Evolutionary conservation across 2,329 filamentous ascomycete species (phyloP).

Genomic region (Beauveria medogensis): DNA sequence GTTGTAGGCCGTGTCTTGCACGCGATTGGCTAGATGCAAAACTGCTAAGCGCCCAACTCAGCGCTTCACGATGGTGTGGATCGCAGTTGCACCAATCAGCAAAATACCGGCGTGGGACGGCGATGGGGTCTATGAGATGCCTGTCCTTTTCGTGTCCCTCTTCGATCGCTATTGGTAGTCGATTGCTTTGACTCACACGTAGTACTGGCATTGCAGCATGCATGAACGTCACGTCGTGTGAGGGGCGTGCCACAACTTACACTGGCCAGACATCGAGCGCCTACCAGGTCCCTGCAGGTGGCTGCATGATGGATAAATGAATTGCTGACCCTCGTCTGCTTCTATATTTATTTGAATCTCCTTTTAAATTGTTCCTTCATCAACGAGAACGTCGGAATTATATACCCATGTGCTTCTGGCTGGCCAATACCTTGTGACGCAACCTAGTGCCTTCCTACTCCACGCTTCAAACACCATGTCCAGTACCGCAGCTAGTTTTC

Average conservation of each 20-base stretch:
- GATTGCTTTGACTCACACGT: background rate
- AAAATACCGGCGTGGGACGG: conserved; percentile 1
- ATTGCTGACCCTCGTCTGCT: background rate
- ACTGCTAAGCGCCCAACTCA: conserved; percentile 8
- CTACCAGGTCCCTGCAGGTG: background rate
- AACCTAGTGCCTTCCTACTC: conserved; percentile 34
- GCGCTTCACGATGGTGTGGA: conserved; percentile 11
- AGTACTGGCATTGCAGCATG: conserved; percentile 9
- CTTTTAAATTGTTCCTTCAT: background rate
- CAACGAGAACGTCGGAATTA: background rate
- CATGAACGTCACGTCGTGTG: background rate
- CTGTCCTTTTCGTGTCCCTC: background rate
- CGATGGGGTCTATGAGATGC: background rate
- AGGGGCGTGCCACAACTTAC: background rate
- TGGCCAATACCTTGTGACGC: conserved; percentile 28
- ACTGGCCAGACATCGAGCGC: background rate
- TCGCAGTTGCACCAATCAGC: conserved; percentile 6
- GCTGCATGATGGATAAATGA: background rate
- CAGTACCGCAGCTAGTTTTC: background rate
- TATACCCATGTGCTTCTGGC: conserved; percentile 9
- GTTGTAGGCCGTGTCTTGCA: background rate
- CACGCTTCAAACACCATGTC: conserved; percentile 26
- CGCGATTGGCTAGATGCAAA: background rate
- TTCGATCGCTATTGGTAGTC: background rate
- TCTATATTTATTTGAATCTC: background rate